A percentile compares a stretch with the other conserved stretches of the same genome.
phyloP scores from a whole-genome alignment of 106 monocot species.

The Allium fistulosum region DNA sequence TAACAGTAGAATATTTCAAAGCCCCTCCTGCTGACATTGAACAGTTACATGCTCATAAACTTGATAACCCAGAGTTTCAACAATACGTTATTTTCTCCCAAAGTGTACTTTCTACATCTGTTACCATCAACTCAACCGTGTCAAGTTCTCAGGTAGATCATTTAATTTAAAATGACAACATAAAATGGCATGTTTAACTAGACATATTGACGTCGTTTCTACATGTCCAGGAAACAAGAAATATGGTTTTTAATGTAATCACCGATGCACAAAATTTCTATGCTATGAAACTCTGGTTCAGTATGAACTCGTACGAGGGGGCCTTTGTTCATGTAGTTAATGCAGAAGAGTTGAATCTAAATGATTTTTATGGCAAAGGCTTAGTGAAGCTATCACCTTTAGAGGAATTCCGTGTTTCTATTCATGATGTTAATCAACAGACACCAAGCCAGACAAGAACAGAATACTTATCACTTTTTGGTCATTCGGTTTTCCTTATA shows the following conservation, averaged over 20 bases:
- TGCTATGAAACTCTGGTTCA: conserved; percentile 76
- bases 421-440: conserved; percentile 20
- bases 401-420: conserved; percentile 61
- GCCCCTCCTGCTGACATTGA: conserved; percentile 16
- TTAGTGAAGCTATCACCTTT: conserved; percentile 25
- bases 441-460: conserved; percentile 32
- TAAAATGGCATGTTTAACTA: too few species aligned
- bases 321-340: conserved; percentile 47
- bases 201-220: background rate
- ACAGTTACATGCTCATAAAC: conserved; percentile 17
- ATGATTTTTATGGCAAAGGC: conserved; percentile 4
- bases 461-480: conserved; percentile 39
- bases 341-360: conserved; percentile 41
- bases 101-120: conserved; percentile 45
- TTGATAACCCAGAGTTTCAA: conserved; percentile 28
- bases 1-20: conserved; percentile 59
- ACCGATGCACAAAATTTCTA: conserved; percentile 67
- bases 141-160: conserved; percentile 34
- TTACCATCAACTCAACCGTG: conserved; percentile 56
- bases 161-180: too few species aligned
- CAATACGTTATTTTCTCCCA: conserved; percentile 57
- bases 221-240: conserved; percentile 37
- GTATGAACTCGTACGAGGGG: conserved; percentile 31
- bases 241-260: conserved; percentile 62
- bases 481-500: conserved; percentile 40